Evolutionary conservation across 257 asterid genomes (phyloP), one percentile per base, ranked within the genome.

Genomic region (Ocimum tenuiflorum): DNA sequence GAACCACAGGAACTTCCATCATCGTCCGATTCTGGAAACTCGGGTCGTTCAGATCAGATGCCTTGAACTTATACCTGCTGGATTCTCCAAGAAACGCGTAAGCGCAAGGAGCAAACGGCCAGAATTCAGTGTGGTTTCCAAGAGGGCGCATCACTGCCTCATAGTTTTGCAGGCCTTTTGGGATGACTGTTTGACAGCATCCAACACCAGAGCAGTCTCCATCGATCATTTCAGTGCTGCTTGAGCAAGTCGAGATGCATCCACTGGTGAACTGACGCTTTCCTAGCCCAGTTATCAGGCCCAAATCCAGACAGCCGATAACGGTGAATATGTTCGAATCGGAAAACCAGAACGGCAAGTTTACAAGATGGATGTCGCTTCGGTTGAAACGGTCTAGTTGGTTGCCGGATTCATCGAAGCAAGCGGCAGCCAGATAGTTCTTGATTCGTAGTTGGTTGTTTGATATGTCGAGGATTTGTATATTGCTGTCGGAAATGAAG

Each of bases 131-230:
- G 41, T 81, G 86, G n/a, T n/a, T n/a, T n/a, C n/a, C n/a, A n/a
- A n/a, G n/a, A n/a, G n/a, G n/a, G n/a, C n/a, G n/a, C n/a, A n/a
- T n/a, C n/a, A n/a, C n/a, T n/a, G n/a, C n/a, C n/a, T n/a, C n/a
- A n/a, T n/a, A n/a, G n/a, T n/a, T n/a, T n/a, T 81, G 74, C 8
- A 83, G 13, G 0, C 94, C 88, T 60, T 67, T 83, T 0, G 95
- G 91, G 11, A 87, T 85, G 0, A 67, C 23, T 1, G 75, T 79
- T 8, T 76, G 80, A 52, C 91, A 87, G 49, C 95, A 87, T 11
- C 91, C 95, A 6, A 72, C 52, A 0, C 95, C 91, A 8, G 76
- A 46, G 58, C 95, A 87, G 0, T 63, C 69, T 1, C 86, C 82
- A 8, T 79, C 81, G 7, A 68, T 58, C 47, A 85, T 79, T 75